phyloP scores from a whole-genome alignment of 2,329 filamentous ascomycete genomes.

The Arthroderma sp. region DNA sequence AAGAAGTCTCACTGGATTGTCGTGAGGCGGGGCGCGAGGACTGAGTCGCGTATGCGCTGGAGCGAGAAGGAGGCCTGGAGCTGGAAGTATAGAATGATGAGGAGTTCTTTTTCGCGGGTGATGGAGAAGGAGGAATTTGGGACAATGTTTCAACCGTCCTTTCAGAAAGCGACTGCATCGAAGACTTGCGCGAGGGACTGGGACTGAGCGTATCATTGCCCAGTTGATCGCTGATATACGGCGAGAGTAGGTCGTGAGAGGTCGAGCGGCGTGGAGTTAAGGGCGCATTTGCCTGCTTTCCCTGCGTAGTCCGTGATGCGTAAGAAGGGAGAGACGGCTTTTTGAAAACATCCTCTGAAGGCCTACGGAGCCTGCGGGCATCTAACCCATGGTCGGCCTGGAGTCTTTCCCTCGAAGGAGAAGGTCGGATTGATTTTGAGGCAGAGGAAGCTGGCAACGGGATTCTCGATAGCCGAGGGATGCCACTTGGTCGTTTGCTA shows the following conservation, averaged over 20 bases:
- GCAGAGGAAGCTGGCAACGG: conserved; percentile 35
- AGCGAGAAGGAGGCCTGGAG: conserved; percentile 19
- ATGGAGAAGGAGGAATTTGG: conserved; percentile 64
- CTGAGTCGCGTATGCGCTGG: conserved; percentile 30
- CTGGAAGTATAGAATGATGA: conserved; percentile 15
- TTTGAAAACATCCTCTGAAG: conserved; percentile 27
- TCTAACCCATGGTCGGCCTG: conserved; percentile 28
- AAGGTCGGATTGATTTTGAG: conserved; percentile 31
- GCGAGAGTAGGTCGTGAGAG: conserved; percentile 11
- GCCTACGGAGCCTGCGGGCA: conserved; percentile 24
- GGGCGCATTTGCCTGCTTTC: no score
- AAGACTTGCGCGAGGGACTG: conserved; percentile 4
- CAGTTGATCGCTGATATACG: conserved; percentile 14
- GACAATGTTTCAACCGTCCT: conserved; percentile 76
- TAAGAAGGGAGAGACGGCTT: conserved; percentile 19
- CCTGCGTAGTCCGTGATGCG: background rate
- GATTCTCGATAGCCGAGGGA: conserved; percentile 42
- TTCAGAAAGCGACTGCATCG: conserved; percentile 37
- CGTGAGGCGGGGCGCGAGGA: conserved; percentile 48
- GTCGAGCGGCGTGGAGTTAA: no score
- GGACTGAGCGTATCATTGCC: background rate
- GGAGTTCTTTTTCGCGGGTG: conserved; percentile 51
- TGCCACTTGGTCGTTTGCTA: conserved; percentile 21
- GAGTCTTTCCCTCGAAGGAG: conserved; percentile 36
- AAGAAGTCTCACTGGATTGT: no score